Evolutionary conservation across 2,329 filamentous ascomycete genomes (phyloP).

Genomic region (Aaosphaeria arxii): DNA sequence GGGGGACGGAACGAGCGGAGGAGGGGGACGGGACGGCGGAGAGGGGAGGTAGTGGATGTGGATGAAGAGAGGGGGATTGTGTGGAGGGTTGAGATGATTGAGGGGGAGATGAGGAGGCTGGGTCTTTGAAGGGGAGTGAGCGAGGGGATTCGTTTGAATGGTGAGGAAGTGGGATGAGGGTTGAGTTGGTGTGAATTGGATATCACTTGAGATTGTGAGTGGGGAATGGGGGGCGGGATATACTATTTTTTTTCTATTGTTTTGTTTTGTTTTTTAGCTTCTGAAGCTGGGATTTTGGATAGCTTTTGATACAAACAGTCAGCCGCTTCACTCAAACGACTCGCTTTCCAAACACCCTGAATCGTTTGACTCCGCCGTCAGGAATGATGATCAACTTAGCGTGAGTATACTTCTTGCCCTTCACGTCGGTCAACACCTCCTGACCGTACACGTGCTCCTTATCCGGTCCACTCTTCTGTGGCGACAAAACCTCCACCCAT

Average conservation of each 20-base stretch:
- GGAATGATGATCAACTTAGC: conserved; percentile 91
- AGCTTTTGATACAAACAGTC: no score
- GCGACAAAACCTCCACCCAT: conserved; percentile 65
- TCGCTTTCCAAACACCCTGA: conserved; percentile 68
- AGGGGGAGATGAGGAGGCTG: background rate
- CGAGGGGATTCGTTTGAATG: no score
- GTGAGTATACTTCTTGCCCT: conserved; percentile 67
- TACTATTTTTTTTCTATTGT: no score
- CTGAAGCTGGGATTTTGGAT: no score
- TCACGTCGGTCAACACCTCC: conserved; percentile 44
- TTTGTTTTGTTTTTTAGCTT: no score
- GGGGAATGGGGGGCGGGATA: no score
- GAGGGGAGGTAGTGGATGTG: background rate
- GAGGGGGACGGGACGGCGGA: background rate
- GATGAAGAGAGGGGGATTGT: background rate
- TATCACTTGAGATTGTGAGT: no score
- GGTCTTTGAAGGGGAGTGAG: background rate
- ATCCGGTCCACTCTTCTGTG: conserved; percentile 70
- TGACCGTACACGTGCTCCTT: conserved; percentile 64
- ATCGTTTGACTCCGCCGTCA: conserved; percentile 86
- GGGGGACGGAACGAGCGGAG: background rate
- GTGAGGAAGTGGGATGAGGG: no score
- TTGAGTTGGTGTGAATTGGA: no score
- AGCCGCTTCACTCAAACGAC: background rate
- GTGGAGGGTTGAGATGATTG: background rate